These are phyloP conservation scores for Vigna hirtella DNA, from an alignment of 306 rosid species.

Conservation along the genomic window DNA sequence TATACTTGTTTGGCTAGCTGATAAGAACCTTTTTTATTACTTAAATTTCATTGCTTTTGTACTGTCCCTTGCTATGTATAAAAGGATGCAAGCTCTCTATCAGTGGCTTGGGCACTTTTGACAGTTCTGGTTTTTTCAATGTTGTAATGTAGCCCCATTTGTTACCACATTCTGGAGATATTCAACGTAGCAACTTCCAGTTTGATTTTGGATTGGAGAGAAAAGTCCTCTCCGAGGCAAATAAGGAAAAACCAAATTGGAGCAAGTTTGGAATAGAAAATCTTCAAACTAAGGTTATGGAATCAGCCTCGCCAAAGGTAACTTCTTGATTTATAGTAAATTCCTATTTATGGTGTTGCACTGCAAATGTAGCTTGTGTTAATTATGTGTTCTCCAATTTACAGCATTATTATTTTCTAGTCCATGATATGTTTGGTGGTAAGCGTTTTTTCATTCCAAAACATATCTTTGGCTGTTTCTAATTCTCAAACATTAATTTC, in stretches of 20 bases:
- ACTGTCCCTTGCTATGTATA: neutral
- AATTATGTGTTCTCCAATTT: neutral
- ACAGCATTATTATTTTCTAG: neutral
- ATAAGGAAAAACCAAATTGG: slow-evolving; percentile 71
- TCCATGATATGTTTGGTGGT: neutral
- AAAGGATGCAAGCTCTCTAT: slow-evolving; percentile 1
- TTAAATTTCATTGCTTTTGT: neutral
- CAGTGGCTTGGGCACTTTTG: neutral
- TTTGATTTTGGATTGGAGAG: slow-evolving; percentile 79
- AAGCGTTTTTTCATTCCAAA: neutral
- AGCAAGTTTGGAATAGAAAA: slow-evolving; percentile 64
- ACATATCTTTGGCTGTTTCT: slow-evolving; percentile 5
- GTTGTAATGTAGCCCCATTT: slow-evolving; percentile 62
- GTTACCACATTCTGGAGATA: slow-evolving; percentile 58
- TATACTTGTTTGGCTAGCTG: neutral
- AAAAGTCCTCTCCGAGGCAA: slow-evolving; percentile 71
- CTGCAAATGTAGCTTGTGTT: neutral
- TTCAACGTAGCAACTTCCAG: slow-evolving; percentile 78
- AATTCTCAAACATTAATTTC: neutral
- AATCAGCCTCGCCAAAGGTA: slow-evolving; percentile 58
- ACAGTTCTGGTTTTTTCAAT: slow-evolving; percentile 15
- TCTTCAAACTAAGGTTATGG: slow-evolving; percentile 53
- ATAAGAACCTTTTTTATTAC: neutral
- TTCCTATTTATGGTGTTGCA: neutral
- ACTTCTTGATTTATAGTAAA: slow-evolving; percentile 1